A percentile compares a stretch with the other conserved stretches of the same genome.
phyloP scores from a whole-genome alignment of 768 basidiomycete genomes.

The Candolleomyces eurysporus region DNA sequence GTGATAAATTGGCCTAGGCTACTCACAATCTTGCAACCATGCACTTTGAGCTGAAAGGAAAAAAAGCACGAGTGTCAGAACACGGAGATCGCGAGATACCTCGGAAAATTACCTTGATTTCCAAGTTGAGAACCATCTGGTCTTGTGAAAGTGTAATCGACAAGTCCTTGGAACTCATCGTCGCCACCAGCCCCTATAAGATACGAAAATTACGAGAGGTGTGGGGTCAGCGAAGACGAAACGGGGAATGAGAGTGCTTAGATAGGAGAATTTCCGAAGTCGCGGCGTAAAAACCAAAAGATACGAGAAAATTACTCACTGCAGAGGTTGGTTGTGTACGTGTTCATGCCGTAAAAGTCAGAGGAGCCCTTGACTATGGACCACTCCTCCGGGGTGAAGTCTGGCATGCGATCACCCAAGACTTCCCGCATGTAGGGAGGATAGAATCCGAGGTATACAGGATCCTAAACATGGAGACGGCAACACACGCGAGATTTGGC shows the following conservation, averaged over 20 bases:
- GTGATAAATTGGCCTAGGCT: conserved; percentile 1
- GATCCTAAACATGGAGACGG: conserved; percentile 35
- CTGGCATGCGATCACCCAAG: conserved; percentile 56
- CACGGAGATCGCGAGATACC: not conserved
- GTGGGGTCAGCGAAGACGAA: not conserved
- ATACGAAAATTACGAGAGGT: not conserved
- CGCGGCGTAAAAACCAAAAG: not conserved
- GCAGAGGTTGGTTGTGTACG: conserved; percentile 65
- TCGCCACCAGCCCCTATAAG: conserved; percentile 52
- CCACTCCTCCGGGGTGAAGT: conserved; percentile 55
- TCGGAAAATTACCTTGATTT: conserved; percentile 43
- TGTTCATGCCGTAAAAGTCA: conserved; percentile 74
- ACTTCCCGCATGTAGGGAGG: conserved; percentile 57
- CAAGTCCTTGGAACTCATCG: conserved; percentile 62
- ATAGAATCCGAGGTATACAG: conserved; percentile 71
- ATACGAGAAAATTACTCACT: conserved; percentile 32
- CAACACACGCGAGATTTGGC: conserved; percentile 1
- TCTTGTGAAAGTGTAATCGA: conserved; percentile 59
- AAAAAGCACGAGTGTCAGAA: conserved; percentile 1
- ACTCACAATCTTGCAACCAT: conserved; percentile 65
- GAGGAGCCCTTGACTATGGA: conserved; percentile 60
- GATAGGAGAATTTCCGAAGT: not conserved
- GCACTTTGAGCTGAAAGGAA: conserved; percentile 49
- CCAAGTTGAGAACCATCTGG: conserved; percentile 65
- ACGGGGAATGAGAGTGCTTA: not conserved